Base-by-base conservation (phyloP, 2,329 filamentous ascomycete genomes). In the Periconia macrospinosa region DNA sequence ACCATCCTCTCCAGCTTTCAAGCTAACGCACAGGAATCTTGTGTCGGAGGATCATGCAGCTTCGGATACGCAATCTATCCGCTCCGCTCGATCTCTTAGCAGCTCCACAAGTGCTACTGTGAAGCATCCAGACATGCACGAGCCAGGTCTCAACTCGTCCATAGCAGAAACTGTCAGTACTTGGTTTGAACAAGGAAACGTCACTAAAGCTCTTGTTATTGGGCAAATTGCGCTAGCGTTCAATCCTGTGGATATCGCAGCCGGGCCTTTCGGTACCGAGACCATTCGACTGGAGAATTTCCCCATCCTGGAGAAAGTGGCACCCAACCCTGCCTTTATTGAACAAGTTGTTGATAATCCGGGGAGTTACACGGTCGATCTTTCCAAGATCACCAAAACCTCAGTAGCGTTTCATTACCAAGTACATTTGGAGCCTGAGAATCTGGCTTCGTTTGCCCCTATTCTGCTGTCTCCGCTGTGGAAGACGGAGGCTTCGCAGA, bases 401-500 rank as follows among this genome's bases (percentile, higher is more conserved):
- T 83, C 88, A 0, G 86, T 93, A 7, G 93, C 89, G 8, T 97
- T 99, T 78, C 96, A 94, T 55, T 99, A 97, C 74, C 90, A 92
- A 66, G 80, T 97, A 11, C 90, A 94, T 61, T 75, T 90, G 30
- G 86, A 92, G 30, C 55, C 62, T 46, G 69, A 76, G 35, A 81
- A 79, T 53, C 70, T 82, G 14, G 76, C 81, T 10, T 68, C 78
- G 3, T 86, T 90, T 63, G 87, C 88, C 11, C 92, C 92, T 0
- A 77, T 97, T 13, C 77, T 89, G 15, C 78, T 96, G 44, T 85
- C 83, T 18, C 88, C 91, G 3, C 82, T 82, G 1, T 97, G 92
- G 92, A 95, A 93, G 69, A 80, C 90, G 1, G 88, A 94, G 65
- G 84, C 89, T 42, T 87, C 89, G 58, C 93, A 96, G 75, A 84